Base-by-base conservation (phyloP, 192 early-diverging fungal genomes). In the Glomus cerebriforme region DNA sequence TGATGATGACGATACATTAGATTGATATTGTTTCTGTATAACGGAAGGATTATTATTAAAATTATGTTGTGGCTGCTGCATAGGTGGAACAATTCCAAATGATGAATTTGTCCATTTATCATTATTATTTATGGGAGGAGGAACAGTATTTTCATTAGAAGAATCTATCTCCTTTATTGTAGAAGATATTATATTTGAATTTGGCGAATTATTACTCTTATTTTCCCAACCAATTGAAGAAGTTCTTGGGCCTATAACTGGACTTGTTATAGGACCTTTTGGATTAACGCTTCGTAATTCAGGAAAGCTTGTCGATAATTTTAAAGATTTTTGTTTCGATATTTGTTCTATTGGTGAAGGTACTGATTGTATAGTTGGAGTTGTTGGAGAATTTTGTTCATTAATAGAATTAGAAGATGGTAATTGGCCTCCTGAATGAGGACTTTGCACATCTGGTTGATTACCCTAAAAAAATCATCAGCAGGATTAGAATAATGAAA, bases 181-280 rank as follows among this genome's bases (percentile, higher is more conserved):
- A 10, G 39, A 43, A 43, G 39, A 12, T 12, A 43, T 13, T 54
- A 35, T 37, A 7, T 34, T 22, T 0, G 31, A 67, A 32, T 67
- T 67, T 17, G 65, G 8, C 19, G 62, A 31, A 64, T 29, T 34
- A 37, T 22, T 29, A 67, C 6, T 67, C 31, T 22, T 54, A 54
- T 8, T 67, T 39, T 71, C 27, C 70, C 70, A 72, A 49, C 45
- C 45, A 17, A 72, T 72, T 26, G 70, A 72, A 47, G 70, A 72
- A 22, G 27, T 26, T 54, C 70, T 43, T 47, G 70, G 70, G 49
- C 19, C 39, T 34, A 72, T 72, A 13, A 29, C 24, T 24, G 70
- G 39, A 49, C 31, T 67, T 34, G 27, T 67, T 22, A 34, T 35
- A 34, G 32, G 32, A 5, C 31, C 19, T 34, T 67, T 64, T 64